Evolutionary conservation across 192 early-diverging fungal genomes (phyloP), one percentile per base, ranked within the genome.

Genomic region (Coemansia reversa): DNA sequence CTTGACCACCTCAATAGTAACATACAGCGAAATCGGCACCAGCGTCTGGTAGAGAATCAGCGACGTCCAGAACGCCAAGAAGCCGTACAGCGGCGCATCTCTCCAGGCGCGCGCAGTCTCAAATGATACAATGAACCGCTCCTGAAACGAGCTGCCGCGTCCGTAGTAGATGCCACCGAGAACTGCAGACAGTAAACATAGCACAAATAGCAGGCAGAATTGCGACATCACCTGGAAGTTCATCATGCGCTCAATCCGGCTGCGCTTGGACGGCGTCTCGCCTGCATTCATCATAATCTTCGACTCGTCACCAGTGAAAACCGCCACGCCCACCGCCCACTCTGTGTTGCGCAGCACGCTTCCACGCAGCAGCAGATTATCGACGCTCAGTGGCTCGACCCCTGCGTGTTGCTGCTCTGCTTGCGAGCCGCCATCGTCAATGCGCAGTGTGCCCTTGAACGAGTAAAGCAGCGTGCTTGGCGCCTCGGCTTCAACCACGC

Each of bases 201-300:
- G 70, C 1, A 86, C 74, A 48, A 91, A 88, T 30, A 98, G 70
- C 53, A 94, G 71, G 29, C 86, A 75, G 56, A 98, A 91, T 80
- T 95, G 94, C 61, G 88, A 85, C 33, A 87, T 64, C 51, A 91
- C 87, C 85, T 93, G 91, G 52, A 91, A 90, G 80, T 96, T 98
- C 65, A 96, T 91, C 63, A 92, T 90, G 62, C 90, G 86, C 74
- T 95, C 94, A 60, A 97, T 92, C 48, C 88, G 84, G 74, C 90
- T 92, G 30, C 93, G 90, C 74, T 98, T 99, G 45, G 88, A 91
- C 11, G 95, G 95, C 1, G 95, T 97, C 51, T 85, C 85, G 23
- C 95, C 94, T 2, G 92, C 88, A 69, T 99, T 99, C 60, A 96
- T 75, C 90, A 96, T 93, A 51, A 99, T 93, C 75, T 98, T 97